Evolutionary conservation across 2,329 filamentous ascomycete species (phyloP).

Genomic region (Seiridium unicorne): DNA sequence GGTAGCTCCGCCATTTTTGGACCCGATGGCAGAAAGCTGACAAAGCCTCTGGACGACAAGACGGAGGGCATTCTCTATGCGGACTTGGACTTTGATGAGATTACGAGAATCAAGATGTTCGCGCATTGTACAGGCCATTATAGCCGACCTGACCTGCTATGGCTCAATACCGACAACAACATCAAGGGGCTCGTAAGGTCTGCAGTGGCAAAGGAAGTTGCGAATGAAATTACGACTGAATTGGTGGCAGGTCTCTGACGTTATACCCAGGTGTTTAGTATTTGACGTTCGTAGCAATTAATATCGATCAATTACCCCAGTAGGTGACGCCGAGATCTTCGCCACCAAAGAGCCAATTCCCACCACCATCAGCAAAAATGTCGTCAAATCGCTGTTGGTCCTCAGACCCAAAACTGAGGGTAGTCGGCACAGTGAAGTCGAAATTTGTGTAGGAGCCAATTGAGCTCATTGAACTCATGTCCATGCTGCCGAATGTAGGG

Average conservation of each 20-base stretch:
- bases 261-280: neutral
- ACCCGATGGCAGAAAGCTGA: slow-evolving; percentile 47
- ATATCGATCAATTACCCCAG: neutral
- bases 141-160: slow-evolving; percentile 48
- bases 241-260: neutral
- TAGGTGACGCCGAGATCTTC: neutral
- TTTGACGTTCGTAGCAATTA: neutral
- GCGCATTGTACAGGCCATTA: slow-evolving; percentile 49
- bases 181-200: slow-evolving; percentile 15
- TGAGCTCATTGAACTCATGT: neutral
- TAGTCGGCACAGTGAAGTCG: neutral
- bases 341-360: neutral
- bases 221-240: neutral
- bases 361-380: neutral
- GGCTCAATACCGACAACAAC: slow-evolving; percentile 36
- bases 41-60: slow-evolving; percentile 30
- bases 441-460: neutral
- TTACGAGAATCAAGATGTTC: slow-evolving; percentile 39
- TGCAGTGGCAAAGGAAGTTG: neutral
- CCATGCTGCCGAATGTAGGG: neutral
- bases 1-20: slow-evolving; percentile 47
- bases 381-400: neutral
- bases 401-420: neutral
- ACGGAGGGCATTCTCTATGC: slow-evolving; percentile 42
- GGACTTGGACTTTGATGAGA: slow-evolving; percentile 42